phyloP scores from a whole-genome alignment of 2,329 filamentous ascomycete species.

The Ophiostoma triangulosporum region DNA sequence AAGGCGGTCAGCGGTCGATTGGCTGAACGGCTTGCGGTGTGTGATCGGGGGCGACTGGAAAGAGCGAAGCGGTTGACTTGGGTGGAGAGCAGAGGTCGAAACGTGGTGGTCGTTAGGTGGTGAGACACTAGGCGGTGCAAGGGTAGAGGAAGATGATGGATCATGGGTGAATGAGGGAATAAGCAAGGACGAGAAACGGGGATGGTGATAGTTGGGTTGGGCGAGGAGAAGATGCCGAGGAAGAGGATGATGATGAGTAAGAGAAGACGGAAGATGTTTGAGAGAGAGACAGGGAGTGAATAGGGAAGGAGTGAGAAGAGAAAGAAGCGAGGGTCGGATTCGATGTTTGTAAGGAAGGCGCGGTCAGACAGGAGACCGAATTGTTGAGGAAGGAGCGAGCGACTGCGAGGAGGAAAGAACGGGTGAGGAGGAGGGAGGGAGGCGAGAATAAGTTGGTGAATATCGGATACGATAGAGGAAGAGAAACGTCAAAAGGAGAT shows the following conservation, averaged over 20 bases:
- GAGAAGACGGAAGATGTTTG: background rate
- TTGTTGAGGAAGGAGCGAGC: background rate
- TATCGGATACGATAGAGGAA: too few relatives aligned
- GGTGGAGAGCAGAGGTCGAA: background rate
- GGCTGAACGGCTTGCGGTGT: background rate
- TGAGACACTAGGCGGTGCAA: background rate
- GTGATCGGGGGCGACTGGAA: background rate
- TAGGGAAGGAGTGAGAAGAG: background rate
- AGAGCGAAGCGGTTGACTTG: background rate
- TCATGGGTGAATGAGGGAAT: background rate
- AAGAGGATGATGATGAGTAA: too few relatives aligned
- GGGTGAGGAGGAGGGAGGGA: background rate
- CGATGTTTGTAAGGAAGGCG: background rate
- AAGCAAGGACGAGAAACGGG: background rate
- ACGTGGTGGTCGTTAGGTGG: background rate
- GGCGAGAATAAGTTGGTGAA: background rate
- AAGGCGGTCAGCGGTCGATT: background rate
- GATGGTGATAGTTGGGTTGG: too few relatives aligned
- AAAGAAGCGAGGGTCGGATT: background rate
- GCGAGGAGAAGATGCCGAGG: background rate
- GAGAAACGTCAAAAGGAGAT: too few relatives aligned
- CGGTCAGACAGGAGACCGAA: background rate
- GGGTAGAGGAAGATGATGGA: background rate
- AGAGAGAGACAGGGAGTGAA: slow-evolving; percentile 22
- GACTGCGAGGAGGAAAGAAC: background rate